Base-by-base conservation (phyloP, 192 early-diverging fungal species). In the Backusella tarrabulga region DNA sequence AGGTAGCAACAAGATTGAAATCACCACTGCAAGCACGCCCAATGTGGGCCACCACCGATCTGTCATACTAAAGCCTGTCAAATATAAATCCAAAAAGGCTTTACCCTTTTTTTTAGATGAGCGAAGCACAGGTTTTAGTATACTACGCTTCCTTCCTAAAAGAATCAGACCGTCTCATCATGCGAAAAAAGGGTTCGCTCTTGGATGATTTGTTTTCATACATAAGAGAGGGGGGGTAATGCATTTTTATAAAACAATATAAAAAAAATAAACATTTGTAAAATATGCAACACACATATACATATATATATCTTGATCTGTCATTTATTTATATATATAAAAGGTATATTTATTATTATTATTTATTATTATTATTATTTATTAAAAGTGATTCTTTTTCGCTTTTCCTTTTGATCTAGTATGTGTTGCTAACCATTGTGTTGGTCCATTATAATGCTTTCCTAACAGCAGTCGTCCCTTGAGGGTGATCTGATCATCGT, bases 381-480 rank as follows among this genome's bases (percentile, higher is more conserved):
- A n/a, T 21, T 32, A 32, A 32, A 54, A 8, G 5, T 54, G 2
- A 21, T 21, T 63, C 26, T 29, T 63, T 63, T 63, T 63, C 4
- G 23, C 23, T 63, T 63, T 63, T 63, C 56, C 56, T 63, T 14
- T 63, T 26, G 56, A 29, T 63, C 23, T 63, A 63, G 21, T 11
- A 60, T 60, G 17, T 26, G 21, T 23, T 23, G 56, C 56, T 12
- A 63, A 29, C 56, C 56, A 63, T 12, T 75, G 71, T 26, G 72
- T 36, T 1, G 73, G 78, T 21, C 77, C 74, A 34, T 66, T 77
- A 40, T 83, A 83, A 36, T 77, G 67, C 71, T 80, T 83, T 14
- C 82, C 82, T 12, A 83, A 63, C 38, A 83, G 17, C 15, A 77
- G 71, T 34, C 68, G 70, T n/a, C 82, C 78, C 42, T 83, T 83